Base-by-base conservation (phyloP, 2,329 filamentous ascomycete species). In the Cadophora malorum region DNA sequence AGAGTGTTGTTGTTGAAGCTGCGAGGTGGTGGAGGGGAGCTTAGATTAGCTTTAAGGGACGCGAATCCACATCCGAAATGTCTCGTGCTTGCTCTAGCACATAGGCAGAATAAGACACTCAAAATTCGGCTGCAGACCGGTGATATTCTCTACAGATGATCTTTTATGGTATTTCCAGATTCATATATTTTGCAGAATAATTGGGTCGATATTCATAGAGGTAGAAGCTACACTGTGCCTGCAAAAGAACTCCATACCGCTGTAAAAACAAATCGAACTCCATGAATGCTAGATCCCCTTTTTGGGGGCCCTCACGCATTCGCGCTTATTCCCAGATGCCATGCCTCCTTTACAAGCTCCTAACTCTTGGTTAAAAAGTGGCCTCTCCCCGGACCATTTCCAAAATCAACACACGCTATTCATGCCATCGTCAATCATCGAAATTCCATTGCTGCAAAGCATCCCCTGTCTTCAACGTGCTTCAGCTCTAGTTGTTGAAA, bases 401-500 rank as follows among this genome's bases (percentile, higher is more conserved):
- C 53, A 62, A 64, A 56, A 52, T 55, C 41, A 45, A 50, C 49
- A 65, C 78, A 55, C 61, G 64, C 59, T 72, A 66, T 69, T 71
- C 64, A 63, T 58, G 45, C 66, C 66, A 49, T 75, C 76, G 82
- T 76, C 80, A 79, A 73, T 91, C 82, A 95, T 80, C 91, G 87
- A 79, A 98, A 97, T 81, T 99, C 96, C 81, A 97, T 88, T 70
- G 93, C 91, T 75, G 89, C 88, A 79, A 91, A 92, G 80, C 93
- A 96, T 66, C 95, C 94, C 76, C 84, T 86, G 79, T 97, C 91
- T 67, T 92, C 87, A 66, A 97, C 91, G 79, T 97, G 94, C 79
- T 93, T 92, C 75, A 99, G 83, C 77, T 97, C 92, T 74, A 98
- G 84, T 79, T 97, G 93, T 81, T 99, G 96, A 79, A 95, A 97